A percentile compares a stretch with the other conserved stretches of the same genome.
Conservation (phyloP, 2,329 filamentous ascomycete genomes). For the Cladobotryum mycophilum region DNA sequence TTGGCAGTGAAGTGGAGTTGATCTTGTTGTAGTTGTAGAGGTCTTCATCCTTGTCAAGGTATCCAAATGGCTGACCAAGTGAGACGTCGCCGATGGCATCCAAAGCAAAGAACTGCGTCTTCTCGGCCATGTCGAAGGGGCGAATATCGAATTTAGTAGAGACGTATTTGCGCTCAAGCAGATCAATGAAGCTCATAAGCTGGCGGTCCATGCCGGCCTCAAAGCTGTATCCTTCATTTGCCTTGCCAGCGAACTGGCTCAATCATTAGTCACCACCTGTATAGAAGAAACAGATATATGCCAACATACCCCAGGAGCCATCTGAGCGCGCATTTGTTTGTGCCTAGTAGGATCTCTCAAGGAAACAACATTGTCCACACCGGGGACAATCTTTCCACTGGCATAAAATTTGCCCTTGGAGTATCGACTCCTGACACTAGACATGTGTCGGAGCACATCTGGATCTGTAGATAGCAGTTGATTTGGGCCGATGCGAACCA, state of each 20-base stretch:
- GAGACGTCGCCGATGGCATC: constrained; percentile 49
- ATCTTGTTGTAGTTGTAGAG: constrained; percentile 40
- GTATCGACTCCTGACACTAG: constrained; percentile 31
- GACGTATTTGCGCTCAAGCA: constrained; percentile 43
- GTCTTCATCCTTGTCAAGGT: constrained; percentile 43
- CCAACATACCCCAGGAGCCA: constrained; percentile 36
- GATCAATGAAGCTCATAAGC: constrained; percentile 32
- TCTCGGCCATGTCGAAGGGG: constrained; percentile 42
- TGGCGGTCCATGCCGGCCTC: constrained; percentile 35
- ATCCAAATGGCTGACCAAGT: constrained; percentile 47
- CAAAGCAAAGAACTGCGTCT: constrained; percentile 46
- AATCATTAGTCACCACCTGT: not conserved
- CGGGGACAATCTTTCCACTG: constrained; percentile 44
- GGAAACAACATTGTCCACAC: constrained; percentile 48
- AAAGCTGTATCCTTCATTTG: constrained; percentile 39
- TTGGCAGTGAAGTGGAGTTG: constrained; percentile 33
- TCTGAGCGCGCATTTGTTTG: constrained; percentile 36
- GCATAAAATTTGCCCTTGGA: constrained; percentile 39
- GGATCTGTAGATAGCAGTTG: constrained; percentile 35
- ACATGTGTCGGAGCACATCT: constrained; percentile 31
- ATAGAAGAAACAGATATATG: not conserved
- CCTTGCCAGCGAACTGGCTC: constrained; percentile 43
- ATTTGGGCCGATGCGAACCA: constrained; percentile 37
- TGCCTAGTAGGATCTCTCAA: constrained; percentile 42
- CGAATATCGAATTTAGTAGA: constrained; percentile 27